A percentile compares a stretch with the other conserved stretches of the same genome.
These are phyloP conservation scores for Picochlorum sp. DNA, from an alignment of 139 green algal species.

Conservation along the genomic window DNA sequence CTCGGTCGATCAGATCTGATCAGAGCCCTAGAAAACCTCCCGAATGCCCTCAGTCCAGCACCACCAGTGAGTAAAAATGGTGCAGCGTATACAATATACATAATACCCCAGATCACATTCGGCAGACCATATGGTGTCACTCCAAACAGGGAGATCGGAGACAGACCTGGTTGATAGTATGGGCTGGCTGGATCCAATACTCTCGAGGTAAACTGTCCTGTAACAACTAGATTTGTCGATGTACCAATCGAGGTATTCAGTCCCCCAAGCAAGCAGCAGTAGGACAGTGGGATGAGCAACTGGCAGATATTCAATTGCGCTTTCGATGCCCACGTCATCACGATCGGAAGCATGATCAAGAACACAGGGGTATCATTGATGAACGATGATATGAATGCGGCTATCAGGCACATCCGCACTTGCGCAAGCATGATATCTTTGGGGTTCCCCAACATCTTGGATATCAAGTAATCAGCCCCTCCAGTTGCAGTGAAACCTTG, in stretches of 20 bases:
- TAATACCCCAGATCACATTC: slow-evolving; percentile 23
- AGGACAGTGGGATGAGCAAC: slow-evolving; percentile 51
- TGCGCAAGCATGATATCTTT: slow-evolving; percentile 10
- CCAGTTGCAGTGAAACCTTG: slow-evolving; percentile 30
- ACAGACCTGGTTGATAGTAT: slow-evolving; percentile 19
- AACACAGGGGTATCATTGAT: slow-evolving; percentile 61
- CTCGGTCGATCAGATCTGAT: not conserved
- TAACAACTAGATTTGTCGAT: slow-evolving; percentile 50
- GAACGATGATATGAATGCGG: slow-evolving; percentile 29
- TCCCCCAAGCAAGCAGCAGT: slow-evolving; percentile 43
- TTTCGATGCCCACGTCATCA: slow-evolving; percentile 22
- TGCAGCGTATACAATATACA: slow-evolving; percentile 22
- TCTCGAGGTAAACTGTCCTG: slow-evolving; percentile 19
- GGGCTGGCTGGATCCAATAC: slow-evolving; percentile 15
- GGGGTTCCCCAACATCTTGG: slow-evolving; percentile 20
- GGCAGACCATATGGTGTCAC: slow-evolving; percentile 19
- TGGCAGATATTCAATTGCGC: slow-evolving; percentile 24
- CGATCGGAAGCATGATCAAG: slow-evolving; percentile 32
- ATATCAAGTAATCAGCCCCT: slow-evolving; percentile 18
- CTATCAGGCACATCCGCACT: slow-evolving; percentile 25
- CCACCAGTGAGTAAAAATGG: slow-evolving; percentile 20
- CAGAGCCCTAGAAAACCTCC: not conserved
- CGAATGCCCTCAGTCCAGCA: slow-evolving; percentile 11
- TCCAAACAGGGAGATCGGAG: slow-evolving; percentile 17
- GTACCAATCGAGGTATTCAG: slow-evolving; percentile 49